Evolutionary conservation across 2,329 filamentous ascomycete species (phyloP), one percentile per base, ranked within the genome.

Genomic region (Dothiorella sarmentorum): DNA sequence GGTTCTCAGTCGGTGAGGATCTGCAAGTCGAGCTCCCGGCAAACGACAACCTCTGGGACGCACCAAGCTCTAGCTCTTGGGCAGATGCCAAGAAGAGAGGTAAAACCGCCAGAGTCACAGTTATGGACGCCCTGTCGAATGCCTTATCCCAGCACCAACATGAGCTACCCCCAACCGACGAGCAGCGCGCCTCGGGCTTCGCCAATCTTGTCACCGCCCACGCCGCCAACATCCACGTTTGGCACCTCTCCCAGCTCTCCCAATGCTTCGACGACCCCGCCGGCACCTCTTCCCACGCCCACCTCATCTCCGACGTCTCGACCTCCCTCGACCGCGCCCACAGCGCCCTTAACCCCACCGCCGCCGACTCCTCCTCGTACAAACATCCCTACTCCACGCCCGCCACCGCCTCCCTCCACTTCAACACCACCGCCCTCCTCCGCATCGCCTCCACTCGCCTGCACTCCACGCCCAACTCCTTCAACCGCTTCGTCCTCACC

Each of bases 161-260:
- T 3, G 22, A 37, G 4, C 22, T n/a, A 13, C 13, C 29, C 11
- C 29, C 33, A 38, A 53, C 55, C 33, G 61, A 62, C 47, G 58
- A 55, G 17, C 58, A 59, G 42, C 60, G 58, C 58, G 56, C 53
- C 29, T 40, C 35, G 10, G 64, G 67, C 3, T 68, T 72, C 38
- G 67, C 68, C 7, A 66, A 66, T 45, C 67, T 67, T 13, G 65
- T 71, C 13, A 61, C 72, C 22, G 71, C 70, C 63, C 71, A 74
- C 59, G 71, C 70, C 9, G 66, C 73, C 18, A 71, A 69, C 47
- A 66, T 72, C 43, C 67, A 74, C 49, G 68, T 73, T 61, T 73
- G 69, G 66, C 65, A 68, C 58, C 60, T 69, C 4, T 67, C 69
- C 10, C 69, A 74, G 56, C 67, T 66, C 20, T 66, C 67, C 2